These are phyloP conservation scores for Lepraria neglecta DNA, from an alignment of 495 filamentous ascomycete genomes.

Conservation along the genomic window DNA sequence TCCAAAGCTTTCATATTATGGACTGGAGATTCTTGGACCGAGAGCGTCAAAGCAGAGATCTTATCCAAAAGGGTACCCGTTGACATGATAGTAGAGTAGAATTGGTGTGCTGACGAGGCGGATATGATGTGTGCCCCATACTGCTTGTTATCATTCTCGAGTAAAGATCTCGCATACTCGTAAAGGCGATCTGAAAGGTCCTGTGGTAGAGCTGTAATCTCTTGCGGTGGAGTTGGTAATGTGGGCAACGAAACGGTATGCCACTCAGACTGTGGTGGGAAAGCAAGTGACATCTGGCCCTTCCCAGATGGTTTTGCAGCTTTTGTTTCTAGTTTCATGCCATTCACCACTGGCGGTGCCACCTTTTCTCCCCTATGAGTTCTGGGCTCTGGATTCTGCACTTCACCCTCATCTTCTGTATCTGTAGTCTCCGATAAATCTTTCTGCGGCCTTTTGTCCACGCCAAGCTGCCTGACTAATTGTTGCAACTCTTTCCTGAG, in stretches of 20 bases:
- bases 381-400: slow-evolving; percentile 27
- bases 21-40: slow-evolving; percentile 89
- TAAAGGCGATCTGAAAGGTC: slow-evolving; percentile 66
- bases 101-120: slow-evolving; percentile 77
- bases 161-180: slow-evolving; percentile 62
- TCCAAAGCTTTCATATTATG: slow-evolving; percentile 87
- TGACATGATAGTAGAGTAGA: slow-evolving; percentile 93
- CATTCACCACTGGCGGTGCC: background rate
- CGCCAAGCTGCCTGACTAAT: slow-evolving; percentile 42
- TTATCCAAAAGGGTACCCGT: slow-evolving; percentile 95
- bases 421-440: slow-evolving; percentile 33
- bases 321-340: background rate
- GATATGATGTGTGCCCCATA: slow-evolving; percentile 50
- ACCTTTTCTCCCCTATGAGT: slow-evolving; percentile 13
- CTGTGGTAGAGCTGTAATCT: slow-evolving; percentile 45
- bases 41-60: slow-evolving; percentile 86
- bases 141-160: slow-evolving; percentile 65
- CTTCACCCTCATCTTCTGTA: slow-evolving; percentile 31
- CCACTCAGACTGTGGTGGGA: slow-evolving; percentile 44
- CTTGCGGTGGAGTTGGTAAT: slow-evolving; percentile 42
- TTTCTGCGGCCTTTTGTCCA: slow-evolving; percentile 41
- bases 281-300: background rate
- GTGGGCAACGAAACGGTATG: slow-evolving; percentile 59
- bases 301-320: background rate
- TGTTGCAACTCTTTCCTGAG: slow-evolving; percentile 35